These are phyloP conservation scores for Pachyrhizus erosus DNA, from an alignment of 306 rosid species.

Conservation along the genomic window DNA sequence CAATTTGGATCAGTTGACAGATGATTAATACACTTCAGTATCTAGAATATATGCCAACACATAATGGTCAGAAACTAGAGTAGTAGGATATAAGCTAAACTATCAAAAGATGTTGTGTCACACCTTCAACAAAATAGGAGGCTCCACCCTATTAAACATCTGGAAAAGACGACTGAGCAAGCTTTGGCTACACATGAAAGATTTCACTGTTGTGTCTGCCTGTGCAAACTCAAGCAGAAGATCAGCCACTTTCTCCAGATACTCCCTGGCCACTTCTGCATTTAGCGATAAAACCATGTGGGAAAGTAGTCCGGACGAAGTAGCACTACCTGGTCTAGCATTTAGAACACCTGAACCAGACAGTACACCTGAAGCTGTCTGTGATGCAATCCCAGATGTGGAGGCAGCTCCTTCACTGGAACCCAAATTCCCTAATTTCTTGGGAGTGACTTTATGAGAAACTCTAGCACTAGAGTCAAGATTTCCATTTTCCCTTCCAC, in stretches of 20 bases:
- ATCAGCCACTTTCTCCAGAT: conserved; percentile 96
- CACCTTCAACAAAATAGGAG: conserved; percentile 96
- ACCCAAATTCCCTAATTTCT: conserved; percentile 71
- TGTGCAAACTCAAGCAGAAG: conserved; percentile 98
- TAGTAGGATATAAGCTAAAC: conserved; percentile 17
- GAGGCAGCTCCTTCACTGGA: conserved; percentile 86
- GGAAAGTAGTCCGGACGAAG: conserved; percentile 95
- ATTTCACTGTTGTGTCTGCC: conserved; percentile 95
- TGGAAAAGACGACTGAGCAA: conserved; percentile 98
- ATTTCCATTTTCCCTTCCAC: conserved; percentile 92
- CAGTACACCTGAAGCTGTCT: conserved; percentile 96
- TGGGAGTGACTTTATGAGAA: conserved; percentile 68
- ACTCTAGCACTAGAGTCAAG: conserved; percentile 73
- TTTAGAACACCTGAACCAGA: conserved; percentile 99
- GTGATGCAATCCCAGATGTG: conserved; percentile 89
- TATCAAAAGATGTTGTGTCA: conserved; percentile 15
- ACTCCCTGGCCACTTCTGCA: conserved; percentile 95
- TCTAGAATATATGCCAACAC: conserved; percentile 55
- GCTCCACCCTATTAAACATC: conserved; percentile 99
- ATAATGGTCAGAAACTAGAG: conserved; percentile 40
- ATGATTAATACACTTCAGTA: conserved; percentile 90
- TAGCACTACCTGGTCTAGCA: conserved; percentile 99
- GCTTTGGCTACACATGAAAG: conserved; percentile 95
- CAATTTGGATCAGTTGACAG: conserved; percentile 99
- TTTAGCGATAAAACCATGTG: conserved; percentile 94